A percentile compares a stretch with the other conserved stretches of the same genome.
Conservation (phyloP, 2,329 filamentous ascomycete genomes). For the Nemania sp. region DNA sequence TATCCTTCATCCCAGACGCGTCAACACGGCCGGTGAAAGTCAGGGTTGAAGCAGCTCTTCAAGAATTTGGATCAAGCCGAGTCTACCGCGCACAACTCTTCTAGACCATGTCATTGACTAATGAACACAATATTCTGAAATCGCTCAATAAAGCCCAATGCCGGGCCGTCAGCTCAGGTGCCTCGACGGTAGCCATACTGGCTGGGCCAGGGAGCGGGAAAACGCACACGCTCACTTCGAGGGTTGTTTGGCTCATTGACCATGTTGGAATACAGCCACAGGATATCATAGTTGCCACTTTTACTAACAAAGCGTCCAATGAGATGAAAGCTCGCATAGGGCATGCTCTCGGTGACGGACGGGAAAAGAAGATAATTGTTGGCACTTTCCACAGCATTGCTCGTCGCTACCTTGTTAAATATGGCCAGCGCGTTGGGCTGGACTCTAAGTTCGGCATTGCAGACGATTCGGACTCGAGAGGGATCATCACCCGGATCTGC, state of each 20-base stretch:
- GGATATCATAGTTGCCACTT: conserved; percentile 93
- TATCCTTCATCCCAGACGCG: conserved; percentile 18
- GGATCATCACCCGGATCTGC: conserved; percentile 81
- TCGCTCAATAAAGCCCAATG: conserved; percentile 60
- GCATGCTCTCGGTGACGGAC: conserved; percentile 75
- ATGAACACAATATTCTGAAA: conserved; percentile 45
- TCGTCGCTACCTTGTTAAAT: conserved; percentile 78
- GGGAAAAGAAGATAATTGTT: conserved; percentile 77
- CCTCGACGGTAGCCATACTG: conserved; percentile 65
- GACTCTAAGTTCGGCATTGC: conserved; percentile 87
- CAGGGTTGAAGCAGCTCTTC: background rate
- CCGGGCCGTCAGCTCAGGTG: conserved; percentile 58
- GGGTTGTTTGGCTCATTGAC: conserved; percentile 85
- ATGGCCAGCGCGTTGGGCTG: conserved; percentile 83
- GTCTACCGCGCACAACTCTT: background rate
- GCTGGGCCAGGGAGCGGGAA: conserved; percentile 79
- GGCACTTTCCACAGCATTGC: conserved; percentile 96
- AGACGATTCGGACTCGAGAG: conserved; percentile 78
- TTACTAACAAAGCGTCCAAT: conserved; percentile 90
- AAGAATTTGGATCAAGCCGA: conserved; percentile 5
- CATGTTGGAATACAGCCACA: conserved; percentile 73
- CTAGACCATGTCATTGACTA: conserved; percentile 32
- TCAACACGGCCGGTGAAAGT: background rate
- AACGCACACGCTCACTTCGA: conserved; percentile 91
- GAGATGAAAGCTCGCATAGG: conserved; percentile 93